Evolutionary conservation across 2,329 filamentous ascomycete genomes (phyloP).

Genomic region (Massarina eburnea): DNA sequence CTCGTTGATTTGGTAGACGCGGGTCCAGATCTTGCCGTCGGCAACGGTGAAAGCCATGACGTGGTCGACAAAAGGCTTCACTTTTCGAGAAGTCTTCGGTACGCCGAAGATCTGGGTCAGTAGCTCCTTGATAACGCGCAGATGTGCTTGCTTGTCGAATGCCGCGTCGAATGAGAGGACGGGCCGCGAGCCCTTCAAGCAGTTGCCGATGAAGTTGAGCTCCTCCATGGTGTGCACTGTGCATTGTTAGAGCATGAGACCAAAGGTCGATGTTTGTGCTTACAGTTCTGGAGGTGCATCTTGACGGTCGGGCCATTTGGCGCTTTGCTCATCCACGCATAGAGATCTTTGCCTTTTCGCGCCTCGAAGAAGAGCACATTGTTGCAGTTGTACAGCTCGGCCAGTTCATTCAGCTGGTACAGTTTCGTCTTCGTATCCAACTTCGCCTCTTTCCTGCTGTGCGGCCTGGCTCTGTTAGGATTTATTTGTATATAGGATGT

Average conservation of each 20-base stretch:
- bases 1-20: constrained; percentile 91
- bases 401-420: constrained; percentile 46
- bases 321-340: constrained; percentile 88
- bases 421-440: constrained; percentile 94
- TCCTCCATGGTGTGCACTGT: constrained; percentile 92
- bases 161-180: constrained; percentile 87
- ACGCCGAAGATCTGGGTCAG: constrained; percentile 91
- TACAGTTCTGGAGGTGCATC: constrained; percentile 77
- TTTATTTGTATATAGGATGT: background rate
- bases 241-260: constrained; percentile 40
- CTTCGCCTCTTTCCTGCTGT: constrained; percentile 92
- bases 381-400: constrained; percentile 86
- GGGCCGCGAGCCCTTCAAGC: constrained; percentile 87
- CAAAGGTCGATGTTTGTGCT: constrained; percentile 21
- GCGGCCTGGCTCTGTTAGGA: constrained; percentile 55
- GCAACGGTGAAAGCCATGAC: constrained; percentile 90
- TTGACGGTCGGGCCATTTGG: constrained; percentile 79
- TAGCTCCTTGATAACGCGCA: constrained; percentile 83
- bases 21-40: constrained; percentile 93
- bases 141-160: constrained; percentile 80
- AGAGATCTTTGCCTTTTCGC: constrained; percentile 90
- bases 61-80: constrained; percentile 95
- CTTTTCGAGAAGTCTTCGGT: constrained; percentile 81
- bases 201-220: constrained; percentile 95
- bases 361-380: constrained; percentile 95